A percentile compares a stretch with the other conserved stretches of the same genome.
Conservation (phyloP, 192 early-diverging fungal species). For the Linnemannia zychae region DNA sequence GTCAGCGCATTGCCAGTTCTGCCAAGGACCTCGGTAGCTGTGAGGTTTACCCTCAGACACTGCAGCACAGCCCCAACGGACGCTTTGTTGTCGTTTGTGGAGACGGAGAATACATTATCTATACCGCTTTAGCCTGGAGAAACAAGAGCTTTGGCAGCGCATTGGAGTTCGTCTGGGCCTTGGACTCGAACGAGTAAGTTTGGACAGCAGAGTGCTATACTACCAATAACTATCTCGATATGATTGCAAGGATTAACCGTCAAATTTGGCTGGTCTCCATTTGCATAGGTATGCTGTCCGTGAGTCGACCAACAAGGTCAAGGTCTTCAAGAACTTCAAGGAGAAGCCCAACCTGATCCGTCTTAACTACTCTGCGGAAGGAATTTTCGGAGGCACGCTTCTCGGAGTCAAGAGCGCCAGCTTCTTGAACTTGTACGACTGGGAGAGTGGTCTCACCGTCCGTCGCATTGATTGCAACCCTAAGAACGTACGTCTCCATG, state of each 20-base stretch:
- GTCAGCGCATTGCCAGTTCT: constrained; percentile 88
- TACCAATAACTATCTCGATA: not conserved
- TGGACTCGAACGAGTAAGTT: constrained; percentile 91
- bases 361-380: constrained; percentile 90
- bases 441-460: constrained; percentile 93
- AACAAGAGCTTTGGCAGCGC: constrained; percentile 99
- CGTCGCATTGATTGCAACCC: constrained; percentile 96
- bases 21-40: constrained; percentile 98
- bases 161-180: constrained; percentile 98
- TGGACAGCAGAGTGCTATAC: not conserved
- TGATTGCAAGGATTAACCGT: not conserved
- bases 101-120: constrained; percentile 99
- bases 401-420: constrained; percentile 88
- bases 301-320: constrained; percentile 91
- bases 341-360: constrained; percentile 82
- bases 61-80: constrained; percentile 98
- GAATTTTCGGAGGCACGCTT: constrained; percentile 94
- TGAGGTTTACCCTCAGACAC: constrained; percentile 96
- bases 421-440: constrained; percentile 97
- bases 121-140: constrained; percentile 99
- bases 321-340: constrained; percentile 96
- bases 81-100: constrained; percentile 99
- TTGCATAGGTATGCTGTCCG: constrained; percentile 86
- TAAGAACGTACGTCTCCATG: constrained; percentile 68
- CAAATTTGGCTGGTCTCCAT: not conserved